Percentiles rank a stretch among this genome's conserved stretches.
Evolutionary conservation across 2,329 filamentous ascomycete genomes (phyloP).

Genomic region (Sclerotinia minor): DNA sequence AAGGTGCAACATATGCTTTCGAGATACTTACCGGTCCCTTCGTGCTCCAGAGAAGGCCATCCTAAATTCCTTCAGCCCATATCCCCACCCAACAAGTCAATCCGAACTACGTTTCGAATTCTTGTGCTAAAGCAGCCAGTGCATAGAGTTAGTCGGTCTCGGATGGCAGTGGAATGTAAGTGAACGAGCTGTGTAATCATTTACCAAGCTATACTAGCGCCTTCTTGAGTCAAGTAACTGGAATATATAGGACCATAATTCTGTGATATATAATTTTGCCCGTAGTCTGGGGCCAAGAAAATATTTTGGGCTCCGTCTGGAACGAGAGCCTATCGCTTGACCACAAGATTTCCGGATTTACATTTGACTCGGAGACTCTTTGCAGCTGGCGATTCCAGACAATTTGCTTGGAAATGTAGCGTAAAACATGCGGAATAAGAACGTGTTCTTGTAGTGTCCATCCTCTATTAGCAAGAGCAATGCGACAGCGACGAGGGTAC

Average conservation of each 20-base stretch:
- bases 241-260: not conserved
- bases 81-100: not conserved
- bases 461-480: not conserved
- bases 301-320: not conserved
- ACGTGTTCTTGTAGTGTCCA: not conserved
- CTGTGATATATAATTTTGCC: not conserved
- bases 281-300: not conserved
- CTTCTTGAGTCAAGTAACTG: not conserved
- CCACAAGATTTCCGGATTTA: not conserved
- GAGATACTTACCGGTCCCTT: accelerated
- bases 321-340: not conserved
- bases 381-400: not conserved
- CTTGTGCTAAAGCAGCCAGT: not conserved
- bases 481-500: accelerated
- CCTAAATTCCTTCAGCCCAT: not conserved
- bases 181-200: not conserved
- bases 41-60: not conserved
- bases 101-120: not conserved
- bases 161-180: too few species aligned
- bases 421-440: not conserved
- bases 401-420: not conserved
- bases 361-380: not conserved
- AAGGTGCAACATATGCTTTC: not conserved
- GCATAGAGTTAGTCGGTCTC: not conserved
- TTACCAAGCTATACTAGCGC: not conserved